Base-by-base conservation (phyloP, 176 grass and related monocot genomes). In the Zizania latifolia region DNA sequence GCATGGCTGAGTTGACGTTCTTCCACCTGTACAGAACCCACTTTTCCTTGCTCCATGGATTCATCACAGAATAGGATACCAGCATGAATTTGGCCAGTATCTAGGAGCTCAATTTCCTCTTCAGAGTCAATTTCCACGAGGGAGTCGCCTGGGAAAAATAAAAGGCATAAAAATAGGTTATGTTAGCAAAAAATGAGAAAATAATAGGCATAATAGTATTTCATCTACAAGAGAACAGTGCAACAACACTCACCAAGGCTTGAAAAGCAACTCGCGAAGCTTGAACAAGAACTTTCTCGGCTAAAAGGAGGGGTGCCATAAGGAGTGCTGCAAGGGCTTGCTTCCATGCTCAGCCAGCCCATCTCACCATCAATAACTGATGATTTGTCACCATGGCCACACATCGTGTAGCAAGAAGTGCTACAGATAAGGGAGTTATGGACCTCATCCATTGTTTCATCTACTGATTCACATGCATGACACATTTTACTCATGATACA, bases 241-340 rank as follows among this genome's bases (percentile, higher is more conserved):
- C 21, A 71, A 8, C 9, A 41, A 82, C 2, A 86, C 74, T 34
- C 81, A 93, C 90, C 83, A n/a, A 93, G 59, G 74, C 39, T 86
- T 83, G 90, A 93, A 83, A 86, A 78, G 81, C 90, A 93, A 50
- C 82, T 93, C 41, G 69, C 71, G 72, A 81, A 93, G 53, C 83
- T 88, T 11, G 86, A 82, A 67, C 82, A 93, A 73, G 90, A 93
- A 65, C 71, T 89, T 75, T 66, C 77, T 81, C 86, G 58, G 66
- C 86, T 86, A 50, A 79, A 77, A 56, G 54, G 27, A 77, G 90
- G 90, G 54, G 86, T 89, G 14, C 56, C 57, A 33, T 86, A 93
- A 81, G 86, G 86, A 58, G 86, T 83, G 68, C 35, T 66, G 26
- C 26, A 59, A 83, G 80, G 59, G 74, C 80, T 83, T 72, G 51